Percentiles rank a stretch among this genome's conserved stretches.
These are phyloP conservation scores for Diatrype stigma DNA, from an alignment of 2,329 filamentous ascomycete species.

Conservation along the genomic window DNA sequence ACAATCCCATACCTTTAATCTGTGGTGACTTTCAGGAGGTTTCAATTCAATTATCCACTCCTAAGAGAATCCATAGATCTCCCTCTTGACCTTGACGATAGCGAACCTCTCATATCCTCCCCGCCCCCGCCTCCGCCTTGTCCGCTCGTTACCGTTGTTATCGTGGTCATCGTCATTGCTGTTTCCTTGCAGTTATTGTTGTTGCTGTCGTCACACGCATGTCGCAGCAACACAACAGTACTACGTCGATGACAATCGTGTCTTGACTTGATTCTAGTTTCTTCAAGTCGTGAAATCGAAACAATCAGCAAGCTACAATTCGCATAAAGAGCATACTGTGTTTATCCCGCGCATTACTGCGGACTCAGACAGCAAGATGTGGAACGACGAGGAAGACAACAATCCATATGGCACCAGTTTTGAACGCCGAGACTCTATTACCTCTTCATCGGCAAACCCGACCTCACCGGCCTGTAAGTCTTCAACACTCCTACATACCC, in stretches of 20 bases:
- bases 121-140: slow-evolving; percentile 24
- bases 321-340: no score
- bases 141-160: not conserved
- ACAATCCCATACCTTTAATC: not conserved
- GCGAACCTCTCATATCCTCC: slow-evolving; percentile 8
- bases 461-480: slow-evolving; percentile 61
- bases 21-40: not conserved
- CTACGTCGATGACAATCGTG: slow-evolving; percentile 2
- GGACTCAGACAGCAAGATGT: slow-evolving; percentile 58
- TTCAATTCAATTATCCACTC: not conserved
- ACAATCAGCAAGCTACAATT: slow-evolving; percentile 1
- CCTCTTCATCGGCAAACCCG: slow-evolving; percentile 63
- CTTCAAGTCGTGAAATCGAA: slow-evolving; percentile 2
- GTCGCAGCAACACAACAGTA: slow-evolving; percentile 6
- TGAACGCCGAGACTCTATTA: slow-evolving; percentile 77
- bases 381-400: slow-evolving; percentile 95
- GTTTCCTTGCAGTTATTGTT: not conserved
- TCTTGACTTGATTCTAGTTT: slow-evolving; percentile 7
- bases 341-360: slow-evolving; percentile 2
- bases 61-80: slow-evolving; percentile 1
- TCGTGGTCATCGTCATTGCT: not conserved
- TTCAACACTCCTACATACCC: slow-evolving; percentile 5
- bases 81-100: slow-evolving; percentile 2
- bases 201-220: slow-evolving; percentile 2
- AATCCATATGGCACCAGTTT: slow-evolving; percentile 93